Evolutionary conservation across 257 asterid genomes (phyloP).

Genomic region (Nicotiana attenuata): DNA sequence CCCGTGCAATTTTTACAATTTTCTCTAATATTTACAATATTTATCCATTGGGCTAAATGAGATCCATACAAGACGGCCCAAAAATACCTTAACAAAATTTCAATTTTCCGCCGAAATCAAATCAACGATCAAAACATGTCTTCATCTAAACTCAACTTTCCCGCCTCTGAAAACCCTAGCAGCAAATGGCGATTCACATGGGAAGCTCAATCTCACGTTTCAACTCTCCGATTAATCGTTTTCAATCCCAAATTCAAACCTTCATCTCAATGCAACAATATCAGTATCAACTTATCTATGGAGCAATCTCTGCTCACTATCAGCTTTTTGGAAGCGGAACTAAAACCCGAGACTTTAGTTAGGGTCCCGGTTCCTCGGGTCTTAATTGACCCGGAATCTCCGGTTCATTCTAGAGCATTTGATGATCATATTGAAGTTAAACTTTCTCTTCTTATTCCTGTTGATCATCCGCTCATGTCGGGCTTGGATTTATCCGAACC

Average conservation of each 20-base stretch:
- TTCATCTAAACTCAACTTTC: slow-evolving; percentile 14
- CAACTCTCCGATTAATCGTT: slow-evolving; percentile 49
- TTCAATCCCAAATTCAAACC: slow-evolving; percentile 41
- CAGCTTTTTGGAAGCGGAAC: slow-evolving; percentile 32
- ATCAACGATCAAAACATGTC: background rate
- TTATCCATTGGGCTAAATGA: background rate
- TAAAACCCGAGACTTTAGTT: slow-evolving; percentile 29
- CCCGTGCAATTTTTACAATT: too few species aligned
- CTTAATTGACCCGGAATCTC: slow-evolving; percentile 61
- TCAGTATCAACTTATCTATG: slow-evolving; percentile 36
- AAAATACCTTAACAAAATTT: background rate
- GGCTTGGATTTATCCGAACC: slow-evolving; percentile 31
- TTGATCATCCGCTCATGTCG: slow-evolving; percentile 76
- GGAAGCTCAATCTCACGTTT: slow-evolving; percentile 68
- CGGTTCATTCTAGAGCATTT: slow-evolving; percentile 42
- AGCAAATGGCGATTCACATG: slow-evolving; percentile 47
- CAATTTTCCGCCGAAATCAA: slow-evolving; percentile 9
- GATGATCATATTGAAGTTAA: slow-evolving; percentile 78
- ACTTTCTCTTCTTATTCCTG: slow-evolving; percentile 67
- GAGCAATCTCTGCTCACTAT: slow-evolving; percentile 42
- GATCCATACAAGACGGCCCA: background rate
- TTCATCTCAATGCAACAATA: slow-evolving; percentile 36
- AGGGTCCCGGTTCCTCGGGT: slow-evolving; percentile 63
- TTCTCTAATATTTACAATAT: background rate
- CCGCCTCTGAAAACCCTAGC: slow-evolving; percentile 22